Conservation (phyloP, 192 early-diverging fungal genomes). For the Coemansia sp. region DNA sequence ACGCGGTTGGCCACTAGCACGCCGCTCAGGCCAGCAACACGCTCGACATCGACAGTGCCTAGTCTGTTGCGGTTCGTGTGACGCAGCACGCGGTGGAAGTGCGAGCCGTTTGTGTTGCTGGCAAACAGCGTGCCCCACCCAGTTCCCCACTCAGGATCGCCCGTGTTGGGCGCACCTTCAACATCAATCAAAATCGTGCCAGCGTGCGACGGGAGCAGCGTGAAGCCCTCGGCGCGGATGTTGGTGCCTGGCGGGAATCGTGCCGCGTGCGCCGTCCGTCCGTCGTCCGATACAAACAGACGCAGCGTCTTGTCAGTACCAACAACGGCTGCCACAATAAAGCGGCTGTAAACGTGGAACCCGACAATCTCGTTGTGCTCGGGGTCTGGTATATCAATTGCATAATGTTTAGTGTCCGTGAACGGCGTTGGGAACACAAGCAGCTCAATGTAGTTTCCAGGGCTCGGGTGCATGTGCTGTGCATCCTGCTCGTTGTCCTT, state of each 20-base stretch:
- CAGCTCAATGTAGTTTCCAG: constrained; percentile 71
- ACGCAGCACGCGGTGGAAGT: constrained; percentile 71
- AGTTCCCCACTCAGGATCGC: constrained; percentile 30
- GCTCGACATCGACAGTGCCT: constrained; percentile 88
- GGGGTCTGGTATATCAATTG: constrained; percentile 18
- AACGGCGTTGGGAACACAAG: constrained; percentile 54
- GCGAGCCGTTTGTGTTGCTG: constrained; percentile 82
- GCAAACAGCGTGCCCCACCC: constrained; percentile 71
- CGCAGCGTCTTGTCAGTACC: constrained; percentile 49
- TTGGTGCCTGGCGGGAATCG: constrained; percentile 82
- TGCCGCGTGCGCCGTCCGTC: constrained; percentile 66
- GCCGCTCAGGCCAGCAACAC: constrained; percentile 82
- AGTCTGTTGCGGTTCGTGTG: constrained; percentile 75
- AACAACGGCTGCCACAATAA: constrained; percentile 39
- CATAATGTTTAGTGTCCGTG: constrained; percentile 7
- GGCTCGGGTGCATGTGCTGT: constrained; percentile 18
- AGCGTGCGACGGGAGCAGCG: constrained; percentile 80
- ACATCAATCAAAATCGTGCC: constrained; percentile 80
- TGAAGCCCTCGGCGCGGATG: constrained; percentile 77
- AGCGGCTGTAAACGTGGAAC: constrained; percentile 42
- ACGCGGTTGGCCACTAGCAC: constrained; percentile 90
- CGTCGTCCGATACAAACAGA: constrained; percentile 76
- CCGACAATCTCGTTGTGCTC: constrained; percentile 26
- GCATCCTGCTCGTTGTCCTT: constrained; percentile 56
- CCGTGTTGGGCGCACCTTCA: constrained; percentile 57